Evolutionary conservation across 1,284 basidiomycete species (phyloP), one percentile per base, ranked within the genome.

Genomic region (Cronartium quercuum): DNA sequence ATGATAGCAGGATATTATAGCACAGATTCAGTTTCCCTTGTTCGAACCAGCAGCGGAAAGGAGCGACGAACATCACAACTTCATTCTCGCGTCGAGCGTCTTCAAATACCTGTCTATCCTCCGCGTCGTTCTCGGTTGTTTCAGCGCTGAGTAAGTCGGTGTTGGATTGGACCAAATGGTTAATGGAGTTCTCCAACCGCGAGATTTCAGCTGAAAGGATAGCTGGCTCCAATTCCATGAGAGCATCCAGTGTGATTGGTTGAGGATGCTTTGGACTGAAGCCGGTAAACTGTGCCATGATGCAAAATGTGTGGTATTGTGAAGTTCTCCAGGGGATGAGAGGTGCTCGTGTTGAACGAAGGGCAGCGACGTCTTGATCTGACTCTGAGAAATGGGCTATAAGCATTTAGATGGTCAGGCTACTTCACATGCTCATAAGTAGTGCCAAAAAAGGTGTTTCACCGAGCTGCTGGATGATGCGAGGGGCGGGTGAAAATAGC

Each of bases 121-220:
- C 70, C 29, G 6, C 12, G 44, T 73, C 70, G 10, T 44, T 18
- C 15, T 35, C 42, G 7, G 65, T 63, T 10, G 40, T 51, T 41
- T 66, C 35, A 21, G n/a, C 62, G 35, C 41, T 37, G 12, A 58
- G 5, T 24, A 73, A 35, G 21, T 65, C 70, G 7, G 37, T 18
- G 34, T 73, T 73, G 12, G 70, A 73, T 18, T 15, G 62, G 13
- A 57, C 57, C 21, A 73, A 57, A 3, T 62, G 70, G 1, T 21
- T 38, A 18, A 73, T 66, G 6, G 70, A 73, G 38, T 73, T 44
- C 51, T 66, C 70, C 34, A 73, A 44, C 21, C 70, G 57, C 10
- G 21, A 40, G 7, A 73, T 73, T 38, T 73, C 70, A 47, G 12
- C 38, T n/a, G 60, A 18, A 58, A 71, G 29, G 29, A 61, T 51